Base-by-base conservation (phyloP, 2,329 filamentous ascomycete species). In the Penicillium palitans region DNA sequence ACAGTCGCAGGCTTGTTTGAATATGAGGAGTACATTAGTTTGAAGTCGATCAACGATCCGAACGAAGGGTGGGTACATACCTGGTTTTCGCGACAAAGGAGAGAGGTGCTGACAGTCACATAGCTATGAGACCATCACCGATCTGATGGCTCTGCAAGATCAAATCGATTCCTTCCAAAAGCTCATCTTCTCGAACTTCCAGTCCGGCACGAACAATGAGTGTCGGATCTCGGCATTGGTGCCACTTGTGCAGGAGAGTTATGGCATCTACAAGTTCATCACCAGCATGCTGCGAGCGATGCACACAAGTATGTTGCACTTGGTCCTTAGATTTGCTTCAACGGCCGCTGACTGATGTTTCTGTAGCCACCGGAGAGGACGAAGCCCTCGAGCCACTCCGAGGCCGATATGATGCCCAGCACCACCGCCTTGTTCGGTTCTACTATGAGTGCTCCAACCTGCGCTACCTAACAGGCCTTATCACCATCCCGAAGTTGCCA, bases 371-470 rank as follows among this genome's bases (percentile, higher is more conserved):
- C 13, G 93, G 95, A 56, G 95, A 99, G 69, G 90, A 96, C 63
- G 95, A 97, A 60, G 93, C 92, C 7, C 83, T 99, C 47, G 89
- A 93, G 64, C 95, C 93, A 1, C 84, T 99, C 7, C 88, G 93
- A 57, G 86, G 88, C 61, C 85, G 93, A 70, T 99, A 98, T 74
- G 90, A 97, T 74, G 92, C 95, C 15, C 95, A 98, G 72, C 95
- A 99, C 76, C 93, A 98, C 80, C 90, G 95, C 19, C 84, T 99
- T 17, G 90, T 96, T 72, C 95, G 96, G 72, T 99, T 98, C 78
- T 99, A 99, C 79, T 98, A 98, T 77, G 95, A 99, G 78, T 99
- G 95, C 78, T 97, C 95, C 12, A 99, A 98, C 75, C 83, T 99
- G 55, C 89, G 95, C 67, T 99, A 99, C 73, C 84, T 99, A 49